These are phyloP conservation scores for Coelastrella sp. DNA, from an alignment of 139 green algal genomes.

Conservation along the genomic window DNA sequence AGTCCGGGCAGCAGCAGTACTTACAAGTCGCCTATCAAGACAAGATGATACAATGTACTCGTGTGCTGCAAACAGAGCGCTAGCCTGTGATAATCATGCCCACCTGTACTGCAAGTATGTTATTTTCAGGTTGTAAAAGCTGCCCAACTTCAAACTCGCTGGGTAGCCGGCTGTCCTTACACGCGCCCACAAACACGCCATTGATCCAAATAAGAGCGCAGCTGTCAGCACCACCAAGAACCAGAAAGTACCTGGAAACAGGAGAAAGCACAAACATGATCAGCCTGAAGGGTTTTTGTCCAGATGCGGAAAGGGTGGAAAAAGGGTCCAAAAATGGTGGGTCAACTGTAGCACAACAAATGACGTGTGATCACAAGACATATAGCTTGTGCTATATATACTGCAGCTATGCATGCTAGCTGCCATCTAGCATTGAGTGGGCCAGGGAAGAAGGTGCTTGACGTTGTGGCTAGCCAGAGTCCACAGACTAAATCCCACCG, in stretches of 20 bases:
- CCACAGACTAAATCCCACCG: too few relatives aligned
- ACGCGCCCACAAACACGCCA: slow-evolving; percentile 87
- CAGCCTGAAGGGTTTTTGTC: too few relatives aligned
- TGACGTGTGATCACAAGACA: too few relatives aligned
- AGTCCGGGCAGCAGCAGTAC: not conserved
- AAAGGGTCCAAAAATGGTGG: too few relatives aligned
- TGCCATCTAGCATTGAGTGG: too few relatives aligned
- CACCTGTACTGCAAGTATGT: slow-evolving; percentile 85
- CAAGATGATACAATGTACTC: not conserved
- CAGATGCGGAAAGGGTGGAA: too few relatives aligned
- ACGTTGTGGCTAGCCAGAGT: too few relatives aligned
- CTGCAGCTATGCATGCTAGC: too few relatives aligned
- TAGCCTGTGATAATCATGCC: not conserved
- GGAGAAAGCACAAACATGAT: too few relatives aligned
- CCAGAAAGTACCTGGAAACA: slow-evolving; percentile 71
- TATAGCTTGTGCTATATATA: too few relatives aligned
- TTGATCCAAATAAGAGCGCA: slow-evolving; percentile 96
- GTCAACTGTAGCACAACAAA: too few relatives aligned
- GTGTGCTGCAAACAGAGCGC: not conserved
- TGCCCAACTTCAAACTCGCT: slow-evolving; percentile 95
- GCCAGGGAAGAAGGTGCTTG: too few relatives aligned
- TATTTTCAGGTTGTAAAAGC: slow-evolving; percentile 61
- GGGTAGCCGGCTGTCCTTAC: slow-evolving; percentile 92
- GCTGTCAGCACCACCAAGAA: slow-evolving; percentile 92
- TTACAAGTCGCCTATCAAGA: not conserved